phyloP scores from a whole-genome alignment of 495 filamentous ascomycete genomes.

The Penicillium taxi region DNA sequence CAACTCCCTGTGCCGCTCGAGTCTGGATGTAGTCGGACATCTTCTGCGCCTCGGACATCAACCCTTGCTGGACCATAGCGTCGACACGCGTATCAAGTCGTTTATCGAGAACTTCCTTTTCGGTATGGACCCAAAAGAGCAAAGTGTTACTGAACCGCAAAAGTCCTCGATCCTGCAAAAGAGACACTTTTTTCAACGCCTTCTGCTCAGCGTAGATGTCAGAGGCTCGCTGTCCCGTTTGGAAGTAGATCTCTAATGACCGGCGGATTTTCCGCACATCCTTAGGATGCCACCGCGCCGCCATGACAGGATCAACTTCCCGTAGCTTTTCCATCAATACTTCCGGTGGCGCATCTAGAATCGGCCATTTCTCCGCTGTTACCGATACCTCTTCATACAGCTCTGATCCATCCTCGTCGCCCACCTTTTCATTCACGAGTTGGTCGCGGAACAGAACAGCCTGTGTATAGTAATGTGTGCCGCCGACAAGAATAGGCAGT shows the following conservation, averaged over 20 bases:
- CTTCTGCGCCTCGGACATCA: constrained; percentile 58
- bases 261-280: constrained; percentile 83
- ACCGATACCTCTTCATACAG: constrained; percentile 7
- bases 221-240: constrained; percentile 69
- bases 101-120: constrained; percentile 52
- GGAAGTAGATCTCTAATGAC: constrained; percentile 81
- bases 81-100: constrained; percentile 72
- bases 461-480: constrained; percentile 91
- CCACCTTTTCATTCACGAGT: constrained; percentile 39
- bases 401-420: constrained; percentile 8
- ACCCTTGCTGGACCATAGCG: constrained; percentile 69
- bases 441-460: constrained; percentile 69
- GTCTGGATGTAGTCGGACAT: constrained; percentile 49
- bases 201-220: constrained; percentile 80
- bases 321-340: constrained; percentile 61
- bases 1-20: constrained; percentile 39
- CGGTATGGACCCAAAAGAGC: constrained; percentile 82
- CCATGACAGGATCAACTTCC: constrained; percentile 83
- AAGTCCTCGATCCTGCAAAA: constrained; percentile 19
- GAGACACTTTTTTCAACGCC: constrained; percentile 19
- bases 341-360: constrained; percentile 62
- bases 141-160: constrained; percentile 50
- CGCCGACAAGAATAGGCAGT: constrained; percentile 85
- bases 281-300: constrained; percentile 86
- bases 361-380: constrained; percentile 50